Conservation (phyloP, 2,329 filamentous ascomycete genomes). For the Pyricularia grisea region DNA sequence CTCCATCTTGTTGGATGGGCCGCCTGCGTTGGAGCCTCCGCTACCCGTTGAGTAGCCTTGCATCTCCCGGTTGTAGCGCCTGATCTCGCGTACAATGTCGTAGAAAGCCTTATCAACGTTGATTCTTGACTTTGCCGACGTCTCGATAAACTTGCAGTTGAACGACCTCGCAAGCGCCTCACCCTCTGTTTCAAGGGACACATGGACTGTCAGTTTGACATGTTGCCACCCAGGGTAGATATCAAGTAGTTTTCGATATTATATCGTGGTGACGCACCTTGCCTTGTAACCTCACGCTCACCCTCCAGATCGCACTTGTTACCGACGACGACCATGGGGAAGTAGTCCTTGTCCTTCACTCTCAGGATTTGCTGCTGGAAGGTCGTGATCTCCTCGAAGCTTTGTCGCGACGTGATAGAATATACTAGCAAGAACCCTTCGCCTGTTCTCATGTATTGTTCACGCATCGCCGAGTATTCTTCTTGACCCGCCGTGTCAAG, state of each 20-base stretch:
- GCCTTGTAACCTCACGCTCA: conserved; percentile 83
- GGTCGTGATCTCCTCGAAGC: conserved; percentile 96
- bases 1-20: conserved; percentile 66
- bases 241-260: neutral
- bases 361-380: conserved; percentile 98
- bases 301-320: conserved; percentile 98
- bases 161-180: conserved; percentile 78
- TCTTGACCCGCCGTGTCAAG: conserved; percentile 97
- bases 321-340: conserved; percentile 96
- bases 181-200: conserved; percentile 57
- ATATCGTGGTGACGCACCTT: conserved; percentile 52
- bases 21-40: conserved; percentile 51
- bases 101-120: conserved; percentile 99
- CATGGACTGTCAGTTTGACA: neutral
- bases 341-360: conserved; percentile 99
- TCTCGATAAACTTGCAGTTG: conserved; percentile 98
- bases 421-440: conserved; percentile 97
- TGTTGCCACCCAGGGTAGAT: neutral
- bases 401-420: conserved; percentile 94
- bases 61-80: conserved; percentile 98
- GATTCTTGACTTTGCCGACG: conserved; percentile 93
- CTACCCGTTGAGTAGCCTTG: conserved; percentile 72
- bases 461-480: conserved; percentile 98
- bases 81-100: conserved; percentile 95
- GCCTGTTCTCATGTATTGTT: conserved; percentile 99